A percentile compares a stretch with the other conserved stretches of the same genome.
Conservation (phyloP, 2,329 filamentous ascomycete species). For the Ceratocystis eucalypticola region DNA sequence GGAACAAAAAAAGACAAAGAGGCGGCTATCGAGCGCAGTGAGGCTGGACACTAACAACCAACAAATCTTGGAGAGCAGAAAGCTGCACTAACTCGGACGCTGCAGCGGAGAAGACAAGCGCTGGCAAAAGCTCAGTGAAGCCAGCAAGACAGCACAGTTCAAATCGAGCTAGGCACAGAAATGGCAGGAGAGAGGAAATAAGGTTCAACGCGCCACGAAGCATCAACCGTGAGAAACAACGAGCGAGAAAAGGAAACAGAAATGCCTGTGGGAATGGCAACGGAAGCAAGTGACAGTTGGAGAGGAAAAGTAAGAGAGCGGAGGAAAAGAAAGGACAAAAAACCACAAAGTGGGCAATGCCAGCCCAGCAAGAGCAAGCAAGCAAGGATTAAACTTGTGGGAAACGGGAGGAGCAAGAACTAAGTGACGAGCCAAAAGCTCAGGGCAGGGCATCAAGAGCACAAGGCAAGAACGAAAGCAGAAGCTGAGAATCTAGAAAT, state of each 20-base stretch:
- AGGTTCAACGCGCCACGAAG: too few relatives aligned
- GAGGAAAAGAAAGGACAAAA: constrained; percentile 9
- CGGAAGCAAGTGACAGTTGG: neutral
- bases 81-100: neutral
- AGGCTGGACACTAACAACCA: neutral
- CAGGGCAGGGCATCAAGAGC: neutral
- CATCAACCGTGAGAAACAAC: too few relatives aligned
- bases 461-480: neutral
- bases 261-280: too few relatives aligned
- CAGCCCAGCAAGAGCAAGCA: neutral
- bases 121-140: neutral
- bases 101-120: neutral
- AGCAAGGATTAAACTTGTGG: constrained; percentile 10
- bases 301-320: neutral
- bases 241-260: neutral
- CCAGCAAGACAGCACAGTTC: neutral
- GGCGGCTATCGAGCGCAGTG: neutral
- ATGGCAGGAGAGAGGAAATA: too few relatives aligned
- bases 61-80: neutral
- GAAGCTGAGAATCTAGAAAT: neutral
- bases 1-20: neutral
- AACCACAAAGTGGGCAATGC: neutral
- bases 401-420: constrained; percentile 11
- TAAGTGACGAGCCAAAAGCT: neutral
- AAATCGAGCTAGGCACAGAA: neutral